Evolutionary conservation across 2,329 filamentous ascomycete genomes (phyloP).

Genomic region (Leptoxyphium fumago): DNA sequence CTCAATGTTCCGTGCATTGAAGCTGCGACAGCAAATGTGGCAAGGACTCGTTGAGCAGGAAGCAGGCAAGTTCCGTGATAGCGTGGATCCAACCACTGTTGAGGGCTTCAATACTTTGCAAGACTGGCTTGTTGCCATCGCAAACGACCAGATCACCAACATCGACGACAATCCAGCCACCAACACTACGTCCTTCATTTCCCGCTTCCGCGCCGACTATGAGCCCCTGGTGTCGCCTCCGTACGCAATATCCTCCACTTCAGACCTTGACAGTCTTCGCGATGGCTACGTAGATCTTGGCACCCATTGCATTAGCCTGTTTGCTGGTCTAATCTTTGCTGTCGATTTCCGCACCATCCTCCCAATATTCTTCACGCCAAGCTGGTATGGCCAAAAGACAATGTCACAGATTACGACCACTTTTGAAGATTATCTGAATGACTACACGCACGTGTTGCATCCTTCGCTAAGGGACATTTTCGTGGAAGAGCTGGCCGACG

Average conservation of each 20-base stretch:
- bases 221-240: conserved; percentile 64
- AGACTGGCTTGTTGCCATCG: conserved; percentile 92
- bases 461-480: conserved; percentile 81
- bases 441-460: conserved; percentile 75
- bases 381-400: conserved; percentile 74
- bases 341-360: conserved; percentile 79
- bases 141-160: conserved; percentile 96
- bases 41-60: conserved; percentile 81
- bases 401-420: conserved; percentile 92
- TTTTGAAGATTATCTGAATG: conserved; percentile 84
- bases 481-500: conserved; percentile 82
- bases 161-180: conserved; percentile 72
- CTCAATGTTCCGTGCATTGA: conserved; percentile 82
- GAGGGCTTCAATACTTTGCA: conserved; percentile 61
- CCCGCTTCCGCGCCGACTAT: conserved; percentile 72
- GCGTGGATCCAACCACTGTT: conserved; percentile 45
- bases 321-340: conserved; percentile 73
- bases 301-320: conserved; percentile 80
- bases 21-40: conserved; percentile 70
- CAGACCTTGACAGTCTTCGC: conserved; percentile 59
- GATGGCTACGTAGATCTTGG: conserved; percentile 92
- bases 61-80: conserved; percentile 54
- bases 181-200: conserved; percentile 64
- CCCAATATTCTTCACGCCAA: conserved; percentile 75
- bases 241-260: conserved; percentile 57